Base-by-base conservation (phyloP, 2,329 filamentous ascomycete genomes). In the Phaeomoniella chlamydospora region DNA sequence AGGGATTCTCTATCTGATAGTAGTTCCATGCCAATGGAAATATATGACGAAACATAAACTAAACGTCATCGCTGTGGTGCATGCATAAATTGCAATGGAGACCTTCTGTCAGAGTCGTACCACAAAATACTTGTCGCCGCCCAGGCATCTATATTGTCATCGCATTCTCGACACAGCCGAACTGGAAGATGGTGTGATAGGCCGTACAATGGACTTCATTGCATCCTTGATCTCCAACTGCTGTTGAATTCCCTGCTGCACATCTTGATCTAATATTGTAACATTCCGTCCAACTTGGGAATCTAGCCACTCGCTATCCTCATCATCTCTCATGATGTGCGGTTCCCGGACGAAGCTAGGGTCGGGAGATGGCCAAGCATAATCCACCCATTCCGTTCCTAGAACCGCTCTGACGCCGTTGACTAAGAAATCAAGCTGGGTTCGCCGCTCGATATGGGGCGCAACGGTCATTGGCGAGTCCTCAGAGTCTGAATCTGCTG, bases 361-460 rank as follows among this genome's bases (percentile, higher is more conserved):
- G 1, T 45, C 49, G 0, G 62, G 62, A 34, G 60, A 64, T 1
- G 50, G 45, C 62, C 62, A 66, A 11, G 51, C 52, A 47, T 59
- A 64, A 42, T 65, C 59, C 4, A 59, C 48, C 61, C 61, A 66
- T 15, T 59, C 46, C 6, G 22, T n/a, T 3, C 63, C 41, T 6
- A 62, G 50, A 13, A 48, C 36, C 22, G 53, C 48, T 29, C 55
- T 52, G 35, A 65, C 58, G 12, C 53, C 49, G 29, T 49, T 48
- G 2, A 55, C 52, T 29, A 64, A 47, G 10, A 49, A 43, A 19
- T 53, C 30, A 18, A 62, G 57, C 33, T 51, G 52, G 29, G 46
- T 44, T 3, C 54, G 49, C 12, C 56, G 55, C 17, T 46, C 35
- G 12, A 49, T 45, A n/a, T 26, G 22, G 9, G 22, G 22, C 22